Evolutionary conservation across 768 basidiomycete genomes (phyloP).

Genomic region (Amanita subjunquillea): DNA sequence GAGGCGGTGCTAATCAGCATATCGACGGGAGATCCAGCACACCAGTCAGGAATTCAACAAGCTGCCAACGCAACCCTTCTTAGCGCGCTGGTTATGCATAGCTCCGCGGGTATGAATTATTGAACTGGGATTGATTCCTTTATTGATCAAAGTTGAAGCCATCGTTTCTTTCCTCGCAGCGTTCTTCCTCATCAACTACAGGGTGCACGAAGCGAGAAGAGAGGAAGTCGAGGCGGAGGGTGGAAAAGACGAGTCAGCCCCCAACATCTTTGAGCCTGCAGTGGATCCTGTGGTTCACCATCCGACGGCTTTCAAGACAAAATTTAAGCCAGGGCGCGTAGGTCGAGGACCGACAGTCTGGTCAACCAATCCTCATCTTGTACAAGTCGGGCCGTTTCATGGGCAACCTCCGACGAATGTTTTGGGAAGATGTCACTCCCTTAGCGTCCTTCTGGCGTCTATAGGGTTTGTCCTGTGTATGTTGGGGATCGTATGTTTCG

Average conservation of each 20-base stretch:
- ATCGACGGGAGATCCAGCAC: constrained; percentile 22
- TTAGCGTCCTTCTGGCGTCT: constrained; percentile 36
- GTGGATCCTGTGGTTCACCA: neutral
- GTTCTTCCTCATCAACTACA: constrained; percentile 46
- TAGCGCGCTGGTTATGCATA: constrained; percentile 44
- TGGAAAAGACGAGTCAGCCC: neutral
- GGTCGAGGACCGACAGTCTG: constrained; percentile 19
- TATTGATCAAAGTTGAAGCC: constrained; percentile 10
- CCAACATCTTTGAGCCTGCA: neutral
- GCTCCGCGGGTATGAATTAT: constrained; percentile 31
- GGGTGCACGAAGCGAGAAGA: constrained; percentile 39
- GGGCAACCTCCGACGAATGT: constrained; percentile 31
- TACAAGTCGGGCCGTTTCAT: constrained; percentile 38
- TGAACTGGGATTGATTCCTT: neutral
- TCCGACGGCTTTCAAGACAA: constrained; percentile 6
- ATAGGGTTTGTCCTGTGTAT: constrained; percentile 41
- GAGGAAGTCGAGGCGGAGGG: constrained; percentile 23
- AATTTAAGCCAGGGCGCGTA: constrained; percentile 9
- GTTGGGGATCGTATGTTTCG: constrained; percentile 37
- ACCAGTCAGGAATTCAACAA: constrained; percentile 14
- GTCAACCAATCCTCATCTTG: constrained; percentile 38
- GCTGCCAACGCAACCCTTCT: constrained; percentile 36
- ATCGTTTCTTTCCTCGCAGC: constrained; percentile 40
- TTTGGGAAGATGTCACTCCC: constrained; percentile 35
- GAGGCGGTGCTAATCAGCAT: constrained; percentile 42